Percentiles rank a stretch among this genome's conserved stretches.
Evolutionary conservation across 2,329 filamentous ascomycete genomes (phyloP).

Genomic region (Davidsoniella eucalypti): DNA sequence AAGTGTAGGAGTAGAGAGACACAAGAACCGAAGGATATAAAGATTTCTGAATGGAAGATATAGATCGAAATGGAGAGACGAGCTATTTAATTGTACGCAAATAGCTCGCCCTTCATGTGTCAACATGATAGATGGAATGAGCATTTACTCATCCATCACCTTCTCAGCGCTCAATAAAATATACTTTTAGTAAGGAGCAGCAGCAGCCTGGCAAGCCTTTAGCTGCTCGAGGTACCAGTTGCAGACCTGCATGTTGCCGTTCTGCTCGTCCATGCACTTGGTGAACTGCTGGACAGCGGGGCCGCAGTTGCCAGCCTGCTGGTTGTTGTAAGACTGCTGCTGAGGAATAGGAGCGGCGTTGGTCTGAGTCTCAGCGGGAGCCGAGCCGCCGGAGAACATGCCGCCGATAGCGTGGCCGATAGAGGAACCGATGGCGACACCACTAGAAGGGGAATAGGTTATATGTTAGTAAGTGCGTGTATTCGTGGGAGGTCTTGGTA

Average conservation of each 20-base stretch:
- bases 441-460: slow-evolving; percentile 35
- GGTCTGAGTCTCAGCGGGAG: slow-evolving; percentile 30
- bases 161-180: no score
- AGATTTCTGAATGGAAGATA: not conserved
- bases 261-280: slow-evolving; percentile 90
- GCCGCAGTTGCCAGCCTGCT: slow-evolving; percentile 44
- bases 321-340: slow-evolving; percentile 34
- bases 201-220: slow-evolving; percentile 16
- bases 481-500: slow-evolving; percentile 11
- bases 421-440: slow-evolving; percentile 89
- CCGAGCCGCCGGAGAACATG: slow-evolving; percentile 58
- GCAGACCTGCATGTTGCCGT: slow-evolving; percentile 88
- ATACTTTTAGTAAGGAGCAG: slow-evolving; percentile 8
- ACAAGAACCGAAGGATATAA: not conserved
- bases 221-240: slow-evolving; percentile 97
- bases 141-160: no score
- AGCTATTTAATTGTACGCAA: not conserved
- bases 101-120: not conserved
- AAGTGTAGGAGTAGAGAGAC: not conserved
- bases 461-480: not conserved
- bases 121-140: no score
- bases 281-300: slow-evolving; percentile 73
- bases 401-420: slow-evolving; percentile 91
- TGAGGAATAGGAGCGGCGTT: slow-evolving; percentile 25
- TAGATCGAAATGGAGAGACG: not conserved